These are phyloP conservation scores for Hysterangium stoloniferum DNA, from an alignment of 768 basidiomycete species.

Conservation along the genomic window DNA sequence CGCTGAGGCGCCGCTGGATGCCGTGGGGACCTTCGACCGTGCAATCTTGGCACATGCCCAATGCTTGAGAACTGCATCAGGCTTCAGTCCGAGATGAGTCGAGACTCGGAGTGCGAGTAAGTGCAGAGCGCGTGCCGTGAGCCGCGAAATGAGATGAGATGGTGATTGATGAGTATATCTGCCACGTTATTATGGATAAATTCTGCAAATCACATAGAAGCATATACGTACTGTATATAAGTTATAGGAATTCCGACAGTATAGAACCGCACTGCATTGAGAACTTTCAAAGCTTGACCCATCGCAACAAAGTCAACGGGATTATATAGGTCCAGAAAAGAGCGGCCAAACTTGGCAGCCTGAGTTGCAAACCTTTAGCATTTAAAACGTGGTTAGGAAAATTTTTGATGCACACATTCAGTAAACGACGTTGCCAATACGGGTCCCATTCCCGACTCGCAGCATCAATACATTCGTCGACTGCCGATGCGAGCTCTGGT, in stretches of 20 bases:
- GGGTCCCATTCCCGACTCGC: conserved; percentile 90
- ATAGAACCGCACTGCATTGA: conserved; percentile 87
- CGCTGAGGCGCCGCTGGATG: conserved; percentile 43
- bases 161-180: conserved; percentile 83
- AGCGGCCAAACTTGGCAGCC: conserved; percentile 96
- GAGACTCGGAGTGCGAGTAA: conserved; percentile 90
- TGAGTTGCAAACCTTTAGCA: conserved; percentile 23
- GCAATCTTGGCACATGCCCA: conserved; percentile 94
- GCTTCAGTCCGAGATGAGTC: conserved; percentile 70
- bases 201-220: conserved; percentile 8
- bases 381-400: neutral
- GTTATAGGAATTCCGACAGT: conserved; percentile 93
- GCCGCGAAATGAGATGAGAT: conserved; percentile 67
- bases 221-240: conserved; percentile 66
- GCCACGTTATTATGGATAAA: conserved; percentile 7
- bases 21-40: conserved; percentile 53
- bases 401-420: conserved; percentile 49
- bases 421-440: conserved; percentile 77
- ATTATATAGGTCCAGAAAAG: conserved; percentile 89
- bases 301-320: conserved; percentile 88
- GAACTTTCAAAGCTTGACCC: conserved; percentile 87
- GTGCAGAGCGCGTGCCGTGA: conserved; percentile 84
- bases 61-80: conserved; percentile 83
- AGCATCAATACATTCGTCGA: conserved; percentile 89
- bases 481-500: conserved; percentile 77